These are phyloP conservation scores for Pleurotus ostreatus DNA, from an alignment of 768 basidiomycete genomes.

Conservation along the genomic window DNA sequence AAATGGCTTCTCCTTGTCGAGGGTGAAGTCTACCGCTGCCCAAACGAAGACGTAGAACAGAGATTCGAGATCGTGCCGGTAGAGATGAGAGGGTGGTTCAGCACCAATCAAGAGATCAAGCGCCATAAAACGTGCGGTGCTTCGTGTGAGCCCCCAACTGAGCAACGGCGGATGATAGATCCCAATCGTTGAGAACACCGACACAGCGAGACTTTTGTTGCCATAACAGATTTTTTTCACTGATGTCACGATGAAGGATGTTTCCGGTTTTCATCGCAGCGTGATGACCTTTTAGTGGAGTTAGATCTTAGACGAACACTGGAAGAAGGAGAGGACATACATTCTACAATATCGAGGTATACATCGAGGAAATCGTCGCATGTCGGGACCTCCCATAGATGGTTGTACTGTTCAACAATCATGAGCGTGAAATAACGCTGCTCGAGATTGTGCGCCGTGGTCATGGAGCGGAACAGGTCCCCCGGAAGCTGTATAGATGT, in stretches of 20 bases:
- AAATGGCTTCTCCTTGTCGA: no score
- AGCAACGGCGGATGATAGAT: no score
- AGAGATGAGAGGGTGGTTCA: no score
- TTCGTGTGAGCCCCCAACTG: no score
- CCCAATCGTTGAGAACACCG: slow-evolving; percentile 25
- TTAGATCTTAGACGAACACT: neutral
- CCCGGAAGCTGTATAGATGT: slow-evolving; percentile 12
- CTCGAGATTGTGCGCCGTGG: slow-evolving; percentile 1
- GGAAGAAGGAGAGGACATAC: slow-evolving; percentile 19
- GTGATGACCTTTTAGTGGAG: slow-evolving; percentile 17
- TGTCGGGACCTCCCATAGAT: slow-evolving; percentile 17
- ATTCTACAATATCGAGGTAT: slow-evolving; percentile 26
- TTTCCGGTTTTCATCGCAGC: slow-evolving; percentile 15
- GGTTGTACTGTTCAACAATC: slow-evolving; percentile 15
- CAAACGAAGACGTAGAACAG: no score
- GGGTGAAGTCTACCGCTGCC: no score
- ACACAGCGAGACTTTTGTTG: slow-evolving; percentile 2
- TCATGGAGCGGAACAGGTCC: neutral
- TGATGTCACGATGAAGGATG: slow-evolving; percentile 26
- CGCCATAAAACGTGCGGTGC: slow-evolving; percentile 25
- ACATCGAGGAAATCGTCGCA: slow-evolving; percentile 21
- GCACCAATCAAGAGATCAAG: no score
- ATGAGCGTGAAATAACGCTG: slow-evolving; percentile 15
- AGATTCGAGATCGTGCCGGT: slow-evolving; percentile 23
- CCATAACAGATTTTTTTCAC: slow-evolving; percentile 26